phyloP scores from a whole-genome alignment of 2,329 filamentous ascomycete species.

The Phaeosphaeria sp. region DNA sequence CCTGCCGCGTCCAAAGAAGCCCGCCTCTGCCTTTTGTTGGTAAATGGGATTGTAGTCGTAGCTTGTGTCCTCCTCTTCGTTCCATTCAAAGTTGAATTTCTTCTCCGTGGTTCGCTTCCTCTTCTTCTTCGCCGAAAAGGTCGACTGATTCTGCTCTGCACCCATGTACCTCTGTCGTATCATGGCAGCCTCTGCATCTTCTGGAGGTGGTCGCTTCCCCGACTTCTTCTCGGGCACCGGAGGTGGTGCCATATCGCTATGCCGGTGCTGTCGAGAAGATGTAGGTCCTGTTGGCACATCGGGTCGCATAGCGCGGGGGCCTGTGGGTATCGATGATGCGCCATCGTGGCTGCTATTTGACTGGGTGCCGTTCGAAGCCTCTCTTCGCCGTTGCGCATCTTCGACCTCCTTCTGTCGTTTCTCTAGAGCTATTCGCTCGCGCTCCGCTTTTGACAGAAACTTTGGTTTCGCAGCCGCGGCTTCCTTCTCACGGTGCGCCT shows the following conservation, averaged over 20 bases:
- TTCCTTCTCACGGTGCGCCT: conserved; percentile 85
- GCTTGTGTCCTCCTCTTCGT: conserved; percentile 90
- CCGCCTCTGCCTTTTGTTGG: conserved; percentile 68
- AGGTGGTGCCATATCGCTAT: conserved; percentile 61
- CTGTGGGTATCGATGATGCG: conserved; percentile 65
- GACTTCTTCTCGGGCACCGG: conserved; percentile 49
- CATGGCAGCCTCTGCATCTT: conserved; percentile 73
- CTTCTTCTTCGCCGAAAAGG: conserved; percentile 95
- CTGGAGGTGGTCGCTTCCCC: conserved; percentile 48
- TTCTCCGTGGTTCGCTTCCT: conserved; percentile 88
- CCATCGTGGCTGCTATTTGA: conserved; percentile 14
- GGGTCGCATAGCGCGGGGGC: conserved; percentile 71
- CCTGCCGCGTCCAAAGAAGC: conserved; percentile 72
- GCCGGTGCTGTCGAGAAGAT: conserved; percentile 56
- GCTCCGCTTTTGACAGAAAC: conserved; percentile 82
- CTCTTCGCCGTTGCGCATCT: conserved; percentile 59
- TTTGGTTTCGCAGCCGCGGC: conserved; percentile 86
- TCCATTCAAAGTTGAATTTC: conserved; percentile 99
- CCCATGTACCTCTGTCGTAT: conserved; percentile 89
- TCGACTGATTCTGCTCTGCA: conserved; percentile 83
- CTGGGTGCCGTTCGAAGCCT: conserved; percentile 42
- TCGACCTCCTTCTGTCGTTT: conserved; percentile 76
- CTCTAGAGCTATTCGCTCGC: conserved; percentile 80
- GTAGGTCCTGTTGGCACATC: conserved; percentile 58
- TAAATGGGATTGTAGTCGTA: conserved; percentile 83